Percentiles rank a stretch among this genome's conserved stretches.
These are phyloP conservation scores for Aeschynomene evenia DNA, from an alignment of 306 rosid genomes.

Conservation along the genomic window DNA sequence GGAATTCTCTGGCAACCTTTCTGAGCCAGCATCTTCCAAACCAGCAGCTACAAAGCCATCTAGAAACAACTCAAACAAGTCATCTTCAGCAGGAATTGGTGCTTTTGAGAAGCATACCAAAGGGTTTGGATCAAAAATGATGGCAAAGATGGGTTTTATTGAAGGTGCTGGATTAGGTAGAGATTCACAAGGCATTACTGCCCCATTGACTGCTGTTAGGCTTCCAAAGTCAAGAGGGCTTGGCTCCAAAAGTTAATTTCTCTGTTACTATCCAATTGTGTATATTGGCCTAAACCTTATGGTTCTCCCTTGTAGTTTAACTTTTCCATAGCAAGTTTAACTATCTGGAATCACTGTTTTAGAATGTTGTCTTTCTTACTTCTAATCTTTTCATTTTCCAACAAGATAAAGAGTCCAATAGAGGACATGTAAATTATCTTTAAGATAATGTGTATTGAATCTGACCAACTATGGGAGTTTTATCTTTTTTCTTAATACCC, in stretches of 20 bases:
- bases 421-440: conserved; percentile 19
- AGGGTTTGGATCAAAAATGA: conserved; percentile 93
- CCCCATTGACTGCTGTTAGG: conserved; percentile 69
- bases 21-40: conserved; percentile 27
- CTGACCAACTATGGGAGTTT: not conserved
- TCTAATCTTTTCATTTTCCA: not conserved
- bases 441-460: not conserved
- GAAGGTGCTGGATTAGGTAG: conserved; percentile 83
- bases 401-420: not conserved
- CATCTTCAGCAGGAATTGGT: conserved; percentile 46
- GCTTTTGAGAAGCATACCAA: conserved; percentile 82
- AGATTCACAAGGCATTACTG: conserved; percentile 75
- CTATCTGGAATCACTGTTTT: conserved; percentile 7
- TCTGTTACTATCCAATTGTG: conserved; percentile 2
- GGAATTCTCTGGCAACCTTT: conserved; percentile 49
- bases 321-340: conserved; percentile 10
- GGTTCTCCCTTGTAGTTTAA: conserved; percentile 5
- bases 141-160: conserved; percentile 93
- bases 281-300: not conserved
- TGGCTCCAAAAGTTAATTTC: conserved; percentile 58
- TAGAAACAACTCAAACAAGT: conserved; percentile 28
- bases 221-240: conserved; percentile 78
- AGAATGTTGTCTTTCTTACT: not conserved
- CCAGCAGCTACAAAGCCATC: conserved; percentile 8
- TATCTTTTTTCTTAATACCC: not conserved